A percentile compares a stretch with the other conserved stretches of the same genome.
Conservation (phyloP, 345 rosid genomes). For the Gossypium longicalyx region DNA sequence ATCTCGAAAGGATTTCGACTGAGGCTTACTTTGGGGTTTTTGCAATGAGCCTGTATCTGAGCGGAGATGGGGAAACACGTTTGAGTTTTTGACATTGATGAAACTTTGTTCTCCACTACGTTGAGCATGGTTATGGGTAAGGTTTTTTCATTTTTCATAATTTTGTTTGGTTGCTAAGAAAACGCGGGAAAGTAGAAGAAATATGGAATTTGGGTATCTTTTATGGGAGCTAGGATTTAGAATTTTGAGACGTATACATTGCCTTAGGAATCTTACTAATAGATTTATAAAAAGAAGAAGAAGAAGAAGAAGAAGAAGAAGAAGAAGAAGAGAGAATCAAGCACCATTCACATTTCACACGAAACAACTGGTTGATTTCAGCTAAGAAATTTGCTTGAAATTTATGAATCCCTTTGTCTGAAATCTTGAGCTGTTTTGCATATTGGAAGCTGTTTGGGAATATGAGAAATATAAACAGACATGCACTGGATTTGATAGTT, state of each 20-base stretch:
- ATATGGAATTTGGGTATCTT: background rate
- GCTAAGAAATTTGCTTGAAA: background rate
- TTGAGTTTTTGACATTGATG: conserved; percentile 89
- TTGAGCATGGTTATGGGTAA: conserved; percentile 73
- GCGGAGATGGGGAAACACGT: conserved; percentile 65
- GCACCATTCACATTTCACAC: no score
- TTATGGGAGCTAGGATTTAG: background rate
- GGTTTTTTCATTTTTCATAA: background rate
- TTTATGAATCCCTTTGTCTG: background rate
- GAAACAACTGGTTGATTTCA: background rate
- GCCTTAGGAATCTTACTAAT: no score
- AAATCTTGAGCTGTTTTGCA: background rate
- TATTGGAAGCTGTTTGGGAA: background rate
- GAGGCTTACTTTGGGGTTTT: conserved; percentile 45
- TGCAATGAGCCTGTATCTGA: conserved; percentile 48
- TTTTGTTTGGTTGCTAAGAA: conserved; percentile 19
- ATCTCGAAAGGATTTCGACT: conserved; percentile 53
- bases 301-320: no score
- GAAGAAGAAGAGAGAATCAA: no score
- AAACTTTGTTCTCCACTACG: conserved; percentile 84
- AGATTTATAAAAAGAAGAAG: background rate
- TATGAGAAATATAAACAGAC: background rate
- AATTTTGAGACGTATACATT: background rate
- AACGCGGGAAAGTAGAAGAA: background rate
- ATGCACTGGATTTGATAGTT: background rate